These are phyloP conservation scores for Kwoniella mangroviensis DNA, from an alignment of 768 basidiomycete species.

Conservation along the genomic window DNA sequence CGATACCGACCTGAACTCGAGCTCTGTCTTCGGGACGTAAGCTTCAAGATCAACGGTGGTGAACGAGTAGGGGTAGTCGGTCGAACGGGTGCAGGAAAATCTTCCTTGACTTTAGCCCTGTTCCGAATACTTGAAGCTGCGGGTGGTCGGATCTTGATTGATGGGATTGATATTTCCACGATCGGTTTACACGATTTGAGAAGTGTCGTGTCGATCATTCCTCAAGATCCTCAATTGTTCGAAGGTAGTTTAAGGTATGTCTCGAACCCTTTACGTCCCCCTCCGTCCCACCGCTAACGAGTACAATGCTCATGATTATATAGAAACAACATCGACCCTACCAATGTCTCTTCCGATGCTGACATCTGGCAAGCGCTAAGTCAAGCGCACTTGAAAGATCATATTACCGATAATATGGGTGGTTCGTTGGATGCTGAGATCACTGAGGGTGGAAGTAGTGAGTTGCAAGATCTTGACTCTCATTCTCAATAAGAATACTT, in stretches of 20 bases:
- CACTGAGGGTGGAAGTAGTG: conserved; percentile 45
- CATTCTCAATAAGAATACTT: no score
- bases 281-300: no score
- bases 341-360: conserved; percentile 71
- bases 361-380: conserved; percentile 87
- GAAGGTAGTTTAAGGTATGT: conserved; percentile 52
- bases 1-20: conserved; percentile 57
- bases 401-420: conserved; percentile 51
- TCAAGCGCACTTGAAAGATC: conserved; percentile 63
- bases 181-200: conserved; percentile 55
- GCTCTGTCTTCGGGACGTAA: conserved; percentile 53
- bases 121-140: conserved; percentile 67
- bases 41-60: conserved; percentile 54
- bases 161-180: conserved; percentile 75
- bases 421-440: conserved; percentile 56
- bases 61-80: conserved; percentile 56
- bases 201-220: conserved; percentile 74
- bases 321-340: conserved; percentile 86
- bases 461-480: no score
- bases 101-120: conserved; percentile 55
- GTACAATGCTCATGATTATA: background rate
- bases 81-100: conserved; percentile 57
- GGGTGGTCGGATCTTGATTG: conserved; percentile 76
- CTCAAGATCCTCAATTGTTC: conserved; percentile 66
- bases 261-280: conserved; percentile 61